Conservation (phyloP, 2,329 filamentous ascomycete genomes). For the Immersiporthe knoxdaviesiana region DNA sequence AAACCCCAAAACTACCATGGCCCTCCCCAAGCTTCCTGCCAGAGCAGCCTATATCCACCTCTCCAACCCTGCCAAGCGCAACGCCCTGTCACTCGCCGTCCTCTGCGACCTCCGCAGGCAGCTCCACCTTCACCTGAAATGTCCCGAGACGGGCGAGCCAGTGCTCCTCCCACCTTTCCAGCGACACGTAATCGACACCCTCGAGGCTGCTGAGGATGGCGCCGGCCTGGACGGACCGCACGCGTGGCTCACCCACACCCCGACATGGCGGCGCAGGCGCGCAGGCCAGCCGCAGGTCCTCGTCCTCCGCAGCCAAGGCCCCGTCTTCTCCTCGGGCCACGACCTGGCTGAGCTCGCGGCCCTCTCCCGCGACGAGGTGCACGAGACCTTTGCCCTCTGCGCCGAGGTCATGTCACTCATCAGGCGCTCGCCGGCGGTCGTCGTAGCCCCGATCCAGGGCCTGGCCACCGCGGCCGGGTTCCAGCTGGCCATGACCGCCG, state of each 20-base stretch:
- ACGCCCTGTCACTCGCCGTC: conserved; percentile 35
- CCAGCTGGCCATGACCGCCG: conserved; percentile 40
- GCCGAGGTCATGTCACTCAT: conserved; percentile 40
- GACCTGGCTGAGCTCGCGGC: conserved; percentile 37
- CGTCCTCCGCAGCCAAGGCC: conserved; percentile 37
- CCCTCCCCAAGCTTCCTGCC: conserved; percentile 34
- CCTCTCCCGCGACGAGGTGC: conserved; percentile 23
- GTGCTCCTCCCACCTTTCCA: conserved; percentile 38
- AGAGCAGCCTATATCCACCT: conserved; percentile 36
- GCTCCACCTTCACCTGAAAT: conserved; percentile 33
- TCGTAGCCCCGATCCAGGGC: conserved; percentile 39
- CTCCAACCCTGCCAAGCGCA: conserved; percentile 34
- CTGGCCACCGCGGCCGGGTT: conserved; percentile 39
- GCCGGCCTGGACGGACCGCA: conserved; percentile 3
- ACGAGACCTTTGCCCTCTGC: conserved; percentile 36
- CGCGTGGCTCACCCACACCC: conserved; percentile 37
- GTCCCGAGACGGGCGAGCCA: conserved; percentile 30
- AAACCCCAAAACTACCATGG: background rate
- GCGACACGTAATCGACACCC: conserved; percentile 29
- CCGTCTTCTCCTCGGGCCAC: conserved; percentile 40
- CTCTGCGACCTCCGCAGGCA: conserved; percentile 35
- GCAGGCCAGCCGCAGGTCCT: conserved; percentile 37
- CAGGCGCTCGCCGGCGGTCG: conserved; percentile 37
- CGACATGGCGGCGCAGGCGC: conserved; percentile 34
- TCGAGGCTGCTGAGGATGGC: conserved; percentile 25